These are phyloP conservation scores for Pseudoturritis turrita DNA, from an alignment of 345 rosid genomes.

Conservation along the genomic window DNA sequence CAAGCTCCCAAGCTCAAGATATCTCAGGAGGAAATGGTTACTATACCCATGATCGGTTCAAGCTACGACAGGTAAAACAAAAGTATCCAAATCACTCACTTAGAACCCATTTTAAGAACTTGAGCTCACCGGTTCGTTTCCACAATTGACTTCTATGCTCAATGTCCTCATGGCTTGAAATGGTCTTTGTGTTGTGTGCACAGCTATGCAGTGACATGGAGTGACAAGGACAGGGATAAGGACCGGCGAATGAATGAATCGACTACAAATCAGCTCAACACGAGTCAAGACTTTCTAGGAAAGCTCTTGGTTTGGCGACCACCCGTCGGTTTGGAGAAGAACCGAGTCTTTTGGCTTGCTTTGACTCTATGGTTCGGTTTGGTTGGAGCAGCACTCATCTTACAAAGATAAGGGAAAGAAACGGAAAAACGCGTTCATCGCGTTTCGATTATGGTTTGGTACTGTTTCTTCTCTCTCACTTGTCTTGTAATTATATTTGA, in stretches of 20 bases:
- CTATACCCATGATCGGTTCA: constrained; percentile 73
- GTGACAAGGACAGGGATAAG: constrained; percentile 63
- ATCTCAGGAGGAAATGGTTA: constrained; percentile 88
- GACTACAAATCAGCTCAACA: constrained; percentile 62
- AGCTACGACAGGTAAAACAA: constrained; percentile 79
- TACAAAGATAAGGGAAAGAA: constrained; percentile 47
- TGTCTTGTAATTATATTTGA: constrained; percentile 21
- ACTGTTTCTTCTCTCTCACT: neutral
- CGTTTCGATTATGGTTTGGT: neutral
- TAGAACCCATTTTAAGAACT: too few species aligned
- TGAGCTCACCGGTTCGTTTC: neutral
- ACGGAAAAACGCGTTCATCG: neutral
- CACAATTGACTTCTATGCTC: neutral
- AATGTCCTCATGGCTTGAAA: neutral
- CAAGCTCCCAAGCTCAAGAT: constrained; percentile 98
- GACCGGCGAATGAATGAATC: constrained; percentile 43
- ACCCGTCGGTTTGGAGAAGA: constrained; percentile 61
- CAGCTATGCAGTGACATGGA: constrained; percentile 92
- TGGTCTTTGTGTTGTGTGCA: constrained; percentile 22
- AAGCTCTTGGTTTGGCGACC: constrained; percentile 85
- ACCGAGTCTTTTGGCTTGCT: constrained; percentile 63
- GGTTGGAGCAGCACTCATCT: constrained; percentile 79
- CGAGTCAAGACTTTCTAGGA: constrained; percentile 61
- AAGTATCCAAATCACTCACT: too few species aligned
- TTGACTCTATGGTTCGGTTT: constrained; percentile 77